Conservation (phyloP, 441 rosid species). For the Euphorbia corollata region DNA sequence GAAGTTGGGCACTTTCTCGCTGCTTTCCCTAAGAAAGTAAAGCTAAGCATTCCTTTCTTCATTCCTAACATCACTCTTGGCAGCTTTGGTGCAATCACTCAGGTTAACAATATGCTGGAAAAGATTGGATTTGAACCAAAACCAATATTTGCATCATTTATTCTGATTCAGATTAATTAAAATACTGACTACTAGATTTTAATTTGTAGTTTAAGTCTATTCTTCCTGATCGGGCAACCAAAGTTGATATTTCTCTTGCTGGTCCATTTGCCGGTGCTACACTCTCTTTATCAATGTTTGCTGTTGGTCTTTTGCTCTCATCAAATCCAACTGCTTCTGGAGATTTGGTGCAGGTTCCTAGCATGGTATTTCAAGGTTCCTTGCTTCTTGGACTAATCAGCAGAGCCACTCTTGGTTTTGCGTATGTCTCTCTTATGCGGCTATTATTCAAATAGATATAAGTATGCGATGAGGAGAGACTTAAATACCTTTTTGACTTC, state of each 20-base stretch:
- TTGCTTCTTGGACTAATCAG: slow-evolving; percentile 92
- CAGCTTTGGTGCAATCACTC: slow-evolving; percentile 96
- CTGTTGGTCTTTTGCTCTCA: slow-evolving; percentile 77
- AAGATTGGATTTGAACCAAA: not conserved
- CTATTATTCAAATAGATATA: not conserved
- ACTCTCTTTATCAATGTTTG: slow-evolving; percentile 78
- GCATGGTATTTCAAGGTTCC: slow-evolving; percentile 87
- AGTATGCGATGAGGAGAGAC: slow-evolving; percentile 13
- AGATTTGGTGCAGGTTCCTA: slow-evolving; percentile 88
- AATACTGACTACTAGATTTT: slow-evolving; percentile 15
- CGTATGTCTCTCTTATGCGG: slow-evolving; percentile 42
- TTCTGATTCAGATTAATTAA: slow-evolving; percentile 5
- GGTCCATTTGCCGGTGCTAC: slow-evolving; percentile 96
- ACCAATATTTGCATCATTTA: not conserved
- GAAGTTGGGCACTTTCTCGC: slow-evolving; percentile 86
- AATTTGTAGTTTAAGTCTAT: slow-evolving; percentile 78
- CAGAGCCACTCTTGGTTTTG: slow-evolving; percentile 80
- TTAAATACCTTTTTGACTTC: too few relatives aligned
- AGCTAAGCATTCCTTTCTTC: slow-evolving; percentile 87
- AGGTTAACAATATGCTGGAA: slow-evolving; percentile 34
- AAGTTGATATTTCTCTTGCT: slow-evolving; percentile 83
- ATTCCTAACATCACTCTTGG: slow-evolving; percentile 96
- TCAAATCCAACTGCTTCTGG: slow-evolving; percentile 63
- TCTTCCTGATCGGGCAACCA: slow-evolving; percentile 87
- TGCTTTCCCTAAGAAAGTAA: slow-evolving; percentile 89